Percentiles rank a stretch among this genome's conserved stretches.
phyloP scores from a whole-genome alignment of 2,329 filamentous ascomycete genomes.

The Pseudomassariella vexata region DNA sequence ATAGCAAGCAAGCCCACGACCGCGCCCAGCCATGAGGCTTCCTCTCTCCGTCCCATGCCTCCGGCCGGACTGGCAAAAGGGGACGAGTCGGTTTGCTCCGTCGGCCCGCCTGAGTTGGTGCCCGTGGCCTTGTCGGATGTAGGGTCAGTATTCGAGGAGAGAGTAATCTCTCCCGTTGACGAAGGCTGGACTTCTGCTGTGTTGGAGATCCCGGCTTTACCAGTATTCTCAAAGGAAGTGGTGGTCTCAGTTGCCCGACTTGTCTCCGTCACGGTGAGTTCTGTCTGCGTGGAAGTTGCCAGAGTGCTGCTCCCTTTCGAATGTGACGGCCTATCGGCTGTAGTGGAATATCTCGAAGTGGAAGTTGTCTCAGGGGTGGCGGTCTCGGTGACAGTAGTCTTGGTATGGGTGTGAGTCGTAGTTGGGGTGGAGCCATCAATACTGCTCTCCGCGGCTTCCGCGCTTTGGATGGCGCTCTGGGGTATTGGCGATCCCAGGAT shows the following conservation, averaged over 20 bases:
- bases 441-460: constrained; percentile 19
- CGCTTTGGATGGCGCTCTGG: constrained; percentile 23
- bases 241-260: not conserved
- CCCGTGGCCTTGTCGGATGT: not conserved
- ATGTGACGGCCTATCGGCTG: not conserved
- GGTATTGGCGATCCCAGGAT: constrained; percentile 23
- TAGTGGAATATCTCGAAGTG: not conserved
- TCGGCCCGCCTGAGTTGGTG: not conserved
- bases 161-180: no score
- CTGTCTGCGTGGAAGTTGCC: no score
- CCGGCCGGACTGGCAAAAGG: constrained; percentile 1
- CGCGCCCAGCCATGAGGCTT: not conserved
- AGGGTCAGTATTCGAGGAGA: not conserved
- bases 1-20: not conserved
- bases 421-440: constrained; percentile 10
- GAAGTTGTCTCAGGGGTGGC: not conserved
- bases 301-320: not conserved
- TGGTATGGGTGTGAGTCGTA: constrained; percentile 12
- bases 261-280: not conserved
- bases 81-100: constrained; percentile 1
- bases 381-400: not conserved
- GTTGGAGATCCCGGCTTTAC: not conserved
- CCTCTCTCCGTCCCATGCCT: no score
- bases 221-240: not conserved
- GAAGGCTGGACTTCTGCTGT: no score